Evolutionary conservation across 257 asterid genomes (phyloP), one percentile per base, ranked within the genome.

Genomic region (Capsicum chinense): DNA sequence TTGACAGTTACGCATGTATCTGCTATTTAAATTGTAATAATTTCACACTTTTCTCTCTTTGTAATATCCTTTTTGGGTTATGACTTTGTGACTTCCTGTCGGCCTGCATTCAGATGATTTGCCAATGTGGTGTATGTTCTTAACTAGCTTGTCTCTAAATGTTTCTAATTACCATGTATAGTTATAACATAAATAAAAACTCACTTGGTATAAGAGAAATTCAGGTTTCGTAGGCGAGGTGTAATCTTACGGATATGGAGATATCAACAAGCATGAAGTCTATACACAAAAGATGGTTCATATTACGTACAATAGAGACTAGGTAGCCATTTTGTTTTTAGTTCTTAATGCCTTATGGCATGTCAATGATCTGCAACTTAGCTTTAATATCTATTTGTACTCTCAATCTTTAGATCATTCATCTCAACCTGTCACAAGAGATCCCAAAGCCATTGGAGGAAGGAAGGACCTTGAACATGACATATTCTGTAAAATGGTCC

Each of bases 401-500:
- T 42, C 26, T 35, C 17, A 12, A 4, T 59, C 48, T 11, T 21
- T 13, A 94, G 98, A 91, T 94, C 83, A 92, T 94, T 79, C 90
- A 57, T 82, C 86, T 92, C 73, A 88, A 92, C 86, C 89, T 94
- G 56, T 79, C 86, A 60, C 97, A 91, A 88, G 95, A 88, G 37
- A 88, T 78, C 82, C 89, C 90, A 9, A 90, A 89, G 82, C 87
- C 93, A 12, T 88, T 94, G 56, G 92, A 90, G 84, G 94, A 89
- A 84, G 97, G 97, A 11, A 80, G 90, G 57, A 83, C 86, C 74
- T 83, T 92, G 87, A 92, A 88, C n/a, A 91, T 94, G 97, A 92
- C 97, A 13, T 94, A 92, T 89, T 92, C 97, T 37, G 92, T 94
- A 81, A 90, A 86, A 85, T 94, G 97, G 97, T 82, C 85, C 68